Base-by-base conservation (phyloP, 1,284 basidiomycete genomes). In the Gomphus bonarii region DNA sequence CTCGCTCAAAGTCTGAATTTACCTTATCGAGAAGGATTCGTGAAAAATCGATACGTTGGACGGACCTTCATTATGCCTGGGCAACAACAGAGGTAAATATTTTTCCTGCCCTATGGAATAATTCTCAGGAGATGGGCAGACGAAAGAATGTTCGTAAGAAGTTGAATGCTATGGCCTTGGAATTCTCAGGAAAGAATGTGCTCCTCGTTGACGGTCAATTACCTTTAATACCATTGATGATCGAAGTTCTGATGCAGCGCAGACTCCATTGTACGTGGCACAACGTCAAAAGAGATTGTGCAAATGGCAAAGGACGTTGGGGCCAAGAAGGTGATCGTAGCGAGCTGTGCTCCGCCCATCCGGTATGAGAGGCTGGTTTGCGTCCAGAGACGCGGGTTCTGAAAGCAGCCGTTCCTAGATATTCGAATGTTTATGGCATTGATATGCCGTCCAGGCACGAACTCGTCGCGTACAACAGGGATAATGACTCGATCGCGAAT, bases 51-150 rank as follows among this genome's bases (percentile, higher is more conserved):
- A 49, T 99, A 99, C 73, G 92, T 99, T 50, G 97, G 95, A 3
- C 77, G 97, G 61, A 99, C 97, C 0, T 99, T 99, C 71, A 99
- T 99, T 74, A 99, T 99, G 97, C 95, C 97, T 8, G 97, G 95
- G 25, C 97, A 99, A 68, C 86, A 89, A 69, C 88, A 89, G 81
- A 80, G 91, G 85, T 83, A 63, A 50, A 74, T 59, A 44, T 14
- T 43, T 14, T 18, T 35, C 25, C 33, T 4, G 9, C 52, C 62
- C n/a, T 50, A 40, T 30, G 40, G n/a, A 10, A 44, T 3, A 25
- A 25, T 36, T 40, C 47, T 40, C 14, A 35, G n/a, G 35, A 10
- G 31, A 42, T 25, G 33, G 49, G 11, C 65, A 91, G 92, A 66
- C 84, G 81, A 64, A 98, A 95, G 77, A 99, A 97, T 67, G 97